These are phyloP conservation scores for Backusella macrospora DNA, from an alignment of 192 early-diverging fungal genomes.

Conservation along the genomic window DNA sequence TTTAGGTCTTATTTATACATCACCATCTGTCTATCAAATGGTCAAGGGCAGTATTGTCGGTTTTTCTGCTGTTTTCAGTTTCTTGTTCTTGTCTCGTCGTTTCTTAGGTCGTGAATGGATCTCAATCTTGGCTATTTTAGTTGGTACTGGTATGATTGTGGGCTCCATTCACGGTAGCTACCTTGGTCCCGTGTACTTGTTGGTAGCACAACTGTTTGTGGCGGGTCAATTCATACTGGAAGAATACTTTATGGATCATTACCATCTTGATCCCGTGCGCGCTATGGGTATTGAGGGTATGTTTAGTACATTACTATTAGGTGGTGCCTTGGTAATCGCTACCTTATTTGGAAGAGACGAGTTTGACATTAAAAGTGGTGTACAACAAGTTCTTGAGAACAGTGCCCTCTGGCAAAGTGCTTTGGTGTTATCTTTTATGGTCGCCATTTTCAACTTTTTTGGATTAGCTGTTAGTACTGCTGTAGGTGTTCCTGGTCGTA, in stretches of 20 bases:
- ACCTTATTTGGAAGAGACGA: background rate
- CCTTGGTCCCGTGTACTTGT: conserved; percentile 21
- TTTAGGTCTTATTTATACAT: conserved; percentile 32
- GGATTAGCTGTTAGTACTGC: conserved; percentile 29
- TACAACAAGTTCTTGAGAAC: background rate
- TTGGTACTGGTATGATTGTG: conserved; percentile 17
- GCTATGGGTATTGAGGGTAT: conserved; percentile 38
- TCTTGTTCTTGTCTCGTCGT: conserved; percentile 28
- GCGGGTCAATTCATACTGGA: conserved; percentile 32
- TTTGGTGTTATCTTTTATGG: conserved; percentile 28
- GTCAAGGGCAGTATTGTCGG: conserved; percentile 35
- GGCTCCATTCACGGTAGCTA: conserved; percentile 9
- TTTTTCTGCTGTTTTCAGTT: conserved; percentile 32
- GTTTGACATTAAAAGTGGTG: conserved; percentile 26
- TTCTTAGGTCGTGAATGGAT: conserved; percentile 28
- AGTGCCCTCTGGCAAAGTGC: conserved; percentile 29
- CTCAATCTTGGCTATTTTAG: conserved; percentile 15
- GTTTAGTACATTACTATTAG: conserved; percentile 32
- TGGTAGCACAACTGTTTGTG: conserved; percentile 28
- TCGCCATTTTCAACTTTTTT: conserved; percentile 36
- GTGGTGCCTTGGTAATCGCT: conserved; percentile 5
- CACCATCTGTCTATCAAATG: conserved; percentile 38
- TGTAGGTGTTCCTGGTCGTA: conserved; percentile 28
- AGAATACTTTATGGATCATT: conserved; percentile 36
- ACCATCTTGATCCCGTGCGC: conserved; percentile 27